Evolutionary conservation across 768 basidiomycete genomes (phyloP).

Genomic region (Psilocybe azurescens): DNA sequence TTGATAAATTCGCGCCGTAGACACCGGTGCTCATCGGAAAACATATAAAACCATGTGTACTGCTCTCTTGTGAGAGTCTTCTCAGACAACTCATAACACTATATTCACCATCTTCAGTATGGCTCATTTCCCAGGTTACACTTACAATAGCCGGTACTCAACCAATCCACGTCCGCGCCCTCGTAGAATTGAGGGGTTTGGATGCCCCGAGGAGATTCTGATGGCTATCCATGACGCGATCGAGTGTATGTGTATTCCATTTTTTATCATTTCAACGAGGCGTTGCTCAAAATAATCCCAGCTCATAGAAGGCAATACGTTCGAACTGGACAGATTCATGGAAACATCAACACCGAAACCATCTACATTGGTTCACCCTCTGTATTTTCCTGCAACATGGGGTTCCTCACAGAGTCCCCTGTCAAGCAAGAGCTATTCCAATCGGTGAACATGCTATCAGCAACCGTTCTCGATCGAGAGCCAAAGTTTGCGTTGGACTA

Average conservation of each 20-base stretch:
- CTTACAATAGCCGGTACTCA: too few species aligned
- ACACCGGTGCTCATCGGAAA: too few species aligned
- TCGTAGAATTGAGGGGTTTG: neutral
- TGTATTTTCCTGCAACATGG: neutral
- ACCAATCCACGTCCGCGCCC: neutral
- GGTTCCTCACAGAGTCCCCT: neutral
- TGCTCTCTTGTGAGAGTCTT: too few species aligned
- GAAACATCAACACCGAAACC: neutral
- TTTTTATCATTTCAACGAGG: too few species aligned
- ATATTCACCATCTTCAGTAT: too few species aligned
- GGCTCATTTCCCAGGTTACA: too few species aligned
- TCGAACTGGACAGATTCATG: neutral
- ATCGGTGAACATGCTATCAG: neutral
- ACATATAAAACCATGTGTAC: too few species aligned
- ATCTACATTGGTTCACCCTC: neutral
- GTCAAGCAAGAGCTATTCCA: constrained; percentile 1
- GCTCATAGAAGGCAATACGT: neutral
- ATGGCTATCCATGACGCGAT: too few species aligned
- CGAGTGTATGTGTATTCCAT: too few species aligned
- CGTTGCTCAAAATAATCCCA: neutral
- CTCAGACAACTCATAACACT: too few species aligned
- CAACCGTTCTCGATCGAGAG: neutral
- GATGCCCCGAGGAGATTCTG: too few species aligned
- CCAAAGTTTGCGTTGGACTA: constrained; percentile 2
- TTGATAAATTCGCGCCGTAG: too few species aligned